These are phyloP conservation scores for Hypoxylon perforatum DNA, from an alignment of 495 filamentous ascomycete species.

Conservation along the genomic window DNA sequence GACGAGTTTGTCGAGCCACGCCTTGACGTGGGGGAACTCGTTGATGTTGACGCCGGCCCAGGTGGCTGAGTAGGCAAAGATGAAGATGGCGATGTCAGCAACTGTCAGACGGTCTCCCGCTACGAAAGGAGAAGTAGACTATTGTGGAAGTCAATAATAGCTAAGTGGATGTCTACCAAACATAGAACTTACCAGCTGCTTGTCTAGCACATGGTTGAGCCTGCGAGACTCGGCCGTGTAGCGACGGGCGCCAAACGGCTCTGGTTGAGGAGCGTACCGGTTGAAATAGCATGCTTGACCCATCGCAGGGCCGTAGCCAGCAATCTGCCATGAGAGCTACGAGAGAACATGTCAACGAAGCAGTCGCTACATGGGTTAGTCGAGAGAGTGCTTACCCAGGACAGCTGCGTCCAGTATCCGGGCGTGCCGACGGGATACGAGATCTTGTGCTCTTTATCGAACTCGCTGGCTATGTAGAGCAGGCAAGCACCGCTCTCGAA, in stretches of 20 bases:
- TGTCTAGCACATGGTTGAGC: conserved; percentile 27
- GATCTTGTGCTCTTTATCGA: conserved; percentile 80
- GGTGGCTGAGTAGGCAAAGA: conserved; percentile 23
- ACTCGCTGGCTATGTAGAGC: conserved; percentile 76
- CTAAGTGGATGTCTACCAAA: not conserved
- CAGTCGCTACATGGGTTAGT: not conserved
- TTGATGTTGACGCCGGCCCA: conserved; percentile 68
- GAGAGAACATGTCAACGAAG: not conserved
- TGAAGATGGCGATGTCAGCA: conserved; percentile 29
- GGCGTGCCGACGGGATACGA: conserved; percentile 71
- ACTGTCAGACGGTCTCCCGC: conserved; percentile 25
- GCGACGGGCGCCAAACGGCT: conserved; percentile 19
- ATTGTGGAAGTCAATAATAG: not conserved
- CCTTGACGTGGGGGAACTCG: conserved; percentile 72
- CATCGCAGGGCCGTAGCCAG: conserved; percentile 32
- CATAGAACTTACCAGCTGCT: conserved; percentile 24
- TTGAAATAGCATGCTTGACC: conserved; percentile 24
- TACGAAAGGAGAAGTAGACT: conserved; percentile 24
- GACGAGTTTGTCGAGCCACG: conserved; percentile 70
- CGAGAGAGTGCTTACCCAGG: conserved; percentile 23
- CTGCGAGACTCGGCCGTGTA: conserved; percentile 23
- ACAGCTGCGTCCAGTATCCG: conserved; percentile 56
- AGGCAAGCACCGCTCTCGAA: conserved; percentile 83
- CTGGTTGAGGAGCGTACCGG: conserved; percentile 17
- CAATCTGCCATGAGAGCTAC: conserved; percentile 35